These are phyloP conservation scores for Erythrobasidium hasegawianum DNA, from an alignment of 1,284 basidiomycete genomes.

Conservation along the genomic window DNA sequence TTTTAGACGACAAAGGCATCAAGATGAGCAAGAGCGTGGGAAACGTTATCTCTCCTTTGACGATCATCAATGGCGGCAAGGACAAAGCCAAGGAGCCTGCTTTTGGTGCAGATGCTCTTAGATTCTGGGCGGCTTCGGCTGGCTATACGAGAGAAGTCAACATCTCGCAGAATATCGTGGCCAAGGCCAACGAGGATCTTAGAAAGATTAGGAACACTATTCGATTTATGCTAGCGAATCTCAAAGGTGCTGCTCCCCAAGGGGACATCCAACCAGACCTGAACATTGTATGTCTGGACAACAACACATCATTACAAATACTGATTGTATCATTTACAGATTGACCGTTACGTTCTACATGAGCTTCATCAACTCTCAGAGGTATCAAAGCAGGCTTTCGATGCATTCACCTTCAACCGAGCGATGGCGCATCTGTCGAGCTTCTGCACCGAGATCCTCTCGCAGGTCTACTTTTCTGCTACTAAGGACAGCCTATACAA, in stretches of 20 bases:
- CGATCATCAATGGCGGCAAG: constrained; percentile 72
- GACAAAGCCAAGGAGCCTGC: constrained; percentile 66
- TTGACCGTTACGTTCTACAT: constrained; percentile 80
- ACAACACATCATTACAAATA: too few species aligned
- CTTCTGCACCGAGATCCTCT: constrained; percentile 55
- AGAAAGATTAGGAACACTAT: constrained; percentile 84
- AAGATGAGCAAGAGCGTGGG: constrained; percentile 99
- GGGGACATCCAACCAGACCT: constrained; percentile 54
- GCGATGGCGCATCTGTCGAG: constrained; percentile 56
- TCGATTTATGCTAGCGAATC: constrained; percentile 84
- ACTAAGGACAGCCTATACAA: constrained; percentile 89
- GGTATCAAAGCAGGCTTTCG: constrained; percentile 65
- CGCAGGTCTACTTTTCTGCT: constrained; percentile 74
- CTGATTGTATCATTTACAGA: constrained; percentile 52
- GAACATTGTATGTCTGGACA: constrained; percentile 59
- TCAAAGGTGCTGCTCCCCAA: constrained; percentile 44
- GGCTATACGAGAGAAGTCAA: constrained; percentile 87
- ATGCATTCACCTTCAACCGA: constrained; percentile 74
- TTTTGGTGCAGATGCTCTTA: constrained; percentile 80
- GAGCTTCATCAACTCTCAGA: constrained; percentile 71
- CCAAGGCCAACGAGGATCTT: constrained; percentile 71
- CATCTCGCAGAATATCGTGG: constrained; percentile 73
- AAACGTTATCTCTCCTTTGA: constrained; percentile 80
- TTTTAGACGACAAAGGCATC: constrained; percentile 80
- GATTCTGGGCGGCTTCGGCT: constrained; percentile 87